Conservation (phyloP, 169 alveolate species). For the Plasmodium falciparum region DNA sequence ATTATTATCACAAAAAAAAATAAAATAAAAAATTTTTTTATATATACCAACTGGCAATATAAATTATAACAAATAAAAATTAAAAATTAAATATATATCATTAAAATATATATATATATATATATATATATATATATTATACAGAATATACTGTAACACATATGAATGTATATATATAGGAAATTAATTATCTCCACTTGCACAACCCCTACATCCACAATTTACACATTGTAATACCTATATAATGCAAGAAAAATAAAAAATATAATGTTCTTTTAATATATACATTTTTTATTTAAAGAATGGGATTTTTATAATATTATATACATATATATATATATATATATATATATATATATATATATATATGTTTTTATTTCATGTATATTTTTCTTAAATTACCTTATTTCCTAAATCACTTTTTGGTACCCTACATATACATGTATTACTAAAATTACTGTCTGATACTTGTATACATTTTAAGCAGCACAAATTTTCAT, state of each 20-base stretch:
- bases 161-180: too few species aligned
- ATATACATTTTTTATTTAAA: not conserved
- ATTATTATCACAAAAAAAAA: constrained; percentile 32
- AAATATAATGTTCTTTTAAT: not conserved
- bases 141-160: too few species aligned
- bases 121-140: not conserved
- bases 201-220: constrained; percentile 99
- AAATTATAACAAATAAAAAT: constrained; percentile 5
- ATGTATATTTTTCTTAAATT: constrained; percentile 6
- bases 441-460: constrained; percentile 95
- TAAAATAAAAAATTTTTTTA: constrained; percentile 8
- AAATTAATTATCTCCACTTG: constrained; percentile 86
- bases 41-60: not conserved
- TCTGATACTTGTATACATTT: constrained; percentile 94
- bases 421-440: constrained; percentile 99
- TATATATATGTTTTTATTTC: not conserved
- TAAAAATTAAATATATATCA: constrained; percentile 4
- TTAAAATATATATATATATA: not conserved
- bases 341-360: constrained; percentile 7
- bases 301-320: not conserved
- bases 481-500: constrained; percentile 97
- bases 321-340: constrained; percentile 11
- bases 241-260: constrained; percentile 2
- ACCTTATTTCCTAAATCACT: constrained; percentile 92
- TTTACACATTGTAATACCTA: constrained; percentile 95